Conservation (phyloP, 2,329 filamentous ascomycete species). For the Pyrenophora graminea region DNA sequence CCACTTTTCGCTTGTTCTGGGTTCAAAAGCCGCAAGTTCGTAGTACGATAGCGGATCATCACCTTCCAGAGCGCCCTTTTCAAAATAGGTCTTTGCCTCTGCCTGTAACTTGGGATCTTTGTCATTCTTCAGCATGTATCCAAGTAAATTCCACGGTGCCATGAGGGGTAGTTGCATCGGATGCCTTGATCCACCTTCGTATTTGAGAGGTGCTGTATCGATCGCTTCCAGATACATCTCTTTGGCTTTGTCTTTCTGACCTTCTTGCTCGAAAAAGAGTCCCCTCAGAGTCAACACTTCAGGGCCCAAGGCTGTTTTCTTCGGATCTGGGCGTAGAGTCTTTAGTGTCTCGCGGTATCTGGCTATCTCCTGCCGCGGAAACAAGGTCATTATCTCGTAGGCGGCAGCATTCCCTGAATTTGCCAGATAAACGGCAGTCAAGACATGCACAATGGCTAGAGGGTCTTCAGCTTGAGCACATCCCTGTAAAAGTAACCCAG, state of each 20-base stretch:
- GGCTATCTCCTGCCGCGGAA: constrained; percentile 24
- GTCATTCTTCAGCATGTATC: constrained; percentile 25
- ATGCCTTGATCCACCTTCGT: constrained; percentile 19
- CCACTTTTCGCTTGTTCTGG: constrained; percentile 43
- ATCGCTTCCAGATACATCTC: constrained; percentile 31
- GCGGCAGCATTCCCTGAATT: constrained; percentile 11
- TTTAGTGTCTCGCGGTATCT: constrained; percentile 25
- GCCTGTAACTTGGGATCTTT: constrained; percentile 17
- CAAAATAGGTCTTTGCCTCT: constrained; percentile 38
- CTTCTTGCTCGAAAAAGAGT: constrained; percentile 35
- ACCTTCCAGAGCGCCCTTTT: constrained; percentile 43
- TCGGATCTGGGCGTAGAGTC: constrained; percentile 19
- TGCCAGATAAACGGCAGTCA: constrained; percentile 31
- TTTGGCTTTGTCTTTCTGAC: constrained; percentile 26
- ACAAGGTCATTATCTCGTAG: constrained; percentile 22
- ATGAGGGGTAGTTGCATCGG: constrained; percentile 33
- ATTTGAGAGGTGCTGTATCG: constrained; percentile 17
- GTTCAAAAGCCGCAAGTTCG: constrained; percentile 38
- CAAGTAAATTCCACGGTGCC: constrained; percentile 40
- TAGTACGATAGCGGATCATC: constrained; percentile 53
- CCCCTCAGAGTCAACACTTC: constrained; percentile 38
- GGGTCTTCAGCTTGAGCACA: constrained; percentile 36
- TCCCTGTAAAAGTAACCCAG: constrained; percentile 30
- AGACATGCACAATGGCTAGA: constrained; percentile 34
- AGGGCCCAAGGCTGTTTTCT: constrained; percentile 20